Conservation (phyloP, 148 eudicot genomes). For the Nyssa sinensis region DNA sequence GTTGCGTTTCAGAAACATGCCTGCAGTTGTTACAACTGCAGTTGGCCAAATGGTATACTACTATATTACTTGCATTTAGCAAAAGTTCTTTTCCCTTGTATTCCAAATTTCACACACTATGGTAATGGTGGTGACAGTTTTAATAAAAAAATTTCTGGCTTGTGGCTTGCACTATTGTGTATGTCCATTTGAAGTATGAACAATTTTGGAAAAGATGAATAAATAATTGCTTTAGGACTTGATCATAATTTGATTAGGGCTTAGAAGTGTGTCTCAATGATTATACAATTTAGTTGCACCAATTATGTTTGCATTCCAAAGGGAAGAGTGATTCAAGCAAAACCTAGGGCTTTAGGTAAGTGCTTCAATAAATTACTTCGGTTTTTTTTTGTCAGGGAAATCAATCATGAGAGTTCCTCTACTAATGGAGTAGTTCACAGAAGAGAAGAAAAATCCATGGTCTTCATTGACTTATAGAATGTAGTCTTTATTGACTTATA, state of each 20-base stretch:
- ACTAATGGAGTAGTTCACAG: neutral
- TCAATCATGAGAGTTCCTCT: neutral
- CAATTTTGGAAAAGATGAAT: neutral
- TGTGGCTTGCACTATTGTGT: too few species aligned
- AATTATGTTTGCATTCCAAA: neutral
- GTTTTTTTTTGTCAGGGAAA: neutral
- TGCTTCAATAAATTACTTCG: neutral
- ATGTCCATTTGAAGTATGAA: neutral
- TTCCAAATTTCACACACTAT: neutral
- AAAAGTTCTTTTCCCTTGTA: neutral
- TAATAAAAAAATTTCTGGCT: neutral
- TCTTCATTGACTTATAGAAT: too few species aligned
- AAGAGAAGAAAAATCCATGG: too few species aligned
- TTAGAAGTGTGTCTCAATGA: too few species aligned
- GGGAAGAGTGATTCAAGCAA: neutral
- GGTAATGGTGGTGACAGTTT: neutral
- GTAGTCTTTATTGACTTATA: too few species aligned
- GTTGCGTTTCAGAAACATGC: constrained; percentile 46
- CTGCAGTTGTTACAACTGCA: constrained; percentile 67
- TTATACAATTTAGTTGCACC: too few species aligned
- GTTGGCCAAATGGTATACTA: constrained; percentile 87
- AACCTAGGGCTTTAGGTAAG: neutral
- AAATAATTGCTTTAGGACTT: neutral
- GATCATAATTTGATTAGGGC: neutral
- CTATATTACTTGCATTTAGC: neutral